Conservation (phyloP, 805 yeast species). For the Metschnikowia cerradonensis region DNA sequence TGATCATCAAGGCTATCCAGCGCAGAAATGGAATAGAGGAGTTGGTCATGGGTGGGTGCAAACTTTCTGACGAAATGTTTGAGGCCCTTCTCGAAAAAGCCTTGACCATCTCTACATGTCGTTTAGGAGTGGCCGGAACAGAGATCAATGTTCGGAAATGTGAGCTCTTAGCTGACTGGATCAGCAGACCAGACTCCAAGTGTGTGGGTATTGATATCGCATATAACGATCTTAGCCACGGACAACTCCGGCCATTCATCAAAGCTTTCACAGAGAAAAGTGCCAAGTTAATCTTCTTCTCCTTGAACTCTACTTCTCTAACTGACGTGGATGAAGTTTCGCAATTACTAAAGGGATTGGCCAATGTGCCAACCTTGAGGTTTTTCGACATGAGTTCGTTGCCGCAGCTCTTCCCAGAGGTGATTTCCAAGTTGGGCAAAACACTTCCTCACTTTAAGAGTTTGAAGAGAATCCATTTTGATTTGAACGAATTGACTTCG, state of each 20-base stretch:
- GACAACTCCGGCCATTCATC: constrained; percentile 45
- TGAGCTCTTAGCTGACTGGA: constrained; percentile 45
- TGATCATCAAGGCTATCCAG: constrained; percentile 41
- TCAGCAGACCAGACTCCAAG: constrained; percentile 37
- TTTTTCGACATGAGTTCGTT: constrained; percentile 53
- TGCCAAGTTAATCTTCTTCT: constrained; percentile 44
- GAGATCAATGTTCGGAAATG: constrained; percentile 43
- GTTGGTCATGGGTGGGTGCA: constrained; percentile 55
- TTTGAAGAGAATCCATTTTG: constrained; percentile 51
- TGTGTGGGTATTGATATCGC: constrained; percentile 57
- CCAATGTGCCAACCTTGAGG: constrained; percentile 37
- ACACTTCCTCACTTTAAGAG: constrained; percentile 43
- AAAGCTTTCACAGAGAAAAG: constrained; percentile 34
- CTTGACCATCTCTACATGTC: constrained; percentile 39
- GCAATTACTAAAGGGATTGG: constrained; percentile 34
- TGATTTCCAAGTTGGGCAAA: constrained; percentile 42
- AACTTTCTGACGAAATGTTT: constrained; percentile 41
- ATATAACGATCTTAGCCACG: constrained; percentile 47
- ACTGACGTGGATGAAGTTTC: constrained; percentile 36
- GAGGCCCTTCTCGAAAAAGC: constrained; percentile 39
- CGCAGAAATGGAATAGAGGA: constrained; percentile 53
- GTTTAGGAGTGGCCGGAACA: constrained; percentile 54
- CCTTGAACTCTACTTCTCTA: constrained; percentile 50
- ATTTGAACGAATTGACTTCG: constrained; percentile 46
- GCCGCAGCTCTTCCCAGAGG: constrained; percentile 49